Base-by-base conservation (phyloP, 306 rosid species). In the Fragaria nilgerrensis region DNA sequence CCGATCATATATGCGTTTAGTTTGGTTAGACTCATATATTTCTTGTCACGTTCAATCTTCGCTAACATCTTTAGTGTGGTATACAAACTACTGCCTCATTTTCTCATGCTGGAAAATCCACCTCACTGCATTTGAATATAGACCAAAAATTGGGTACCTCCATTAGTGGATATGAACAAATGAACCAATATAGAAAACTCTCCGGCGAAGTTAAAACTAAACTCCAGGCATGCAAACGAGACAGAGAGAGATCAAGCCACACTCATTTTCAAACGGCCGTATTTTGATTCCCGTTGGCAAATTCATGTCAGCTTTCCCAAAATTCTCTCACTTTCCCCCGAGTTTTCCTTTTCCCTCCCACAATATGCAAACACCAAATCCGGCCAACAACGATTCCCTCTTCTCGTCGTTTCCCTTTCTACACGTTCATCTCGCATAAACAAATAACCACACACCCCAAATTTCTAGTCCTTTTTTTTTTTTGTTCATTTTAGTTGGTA, bases 381-480 rank as follows among this genome's bases (percentile, higher is more conserved):
- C 36, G 88, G 88, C 89, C 89, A 82, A 81, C 74, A 63, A 73
- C 64, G 86, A 83, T 81, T 69, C 66, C 79, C 52, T 55, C 22
- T 80, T 68, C 53, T 74, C 75, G 84, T 80, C 79, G 83, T 75
- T 68, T 89, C 94, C 78, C 80, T 85, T 83, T 87, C 90, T 66
- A 34, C 68, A 76, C 45, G 67, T 62, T 70, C 59, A 19, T 1
- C 25, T 59, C 36, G 25, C 9, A 59, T 9, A n/a, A n/a, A 22
- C 32, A 56, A 55, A 56, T 2, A 20, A 55, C 8, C 61, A 55
- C 12, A 55, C 12, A 20, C 61, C 10, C 29, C 62, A 22, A 22
- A 5, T 11, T 77, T 29, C 15, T 22, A 2, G 3, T 39, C 22
- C 1, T 8, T n/a, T 15, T 25, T 43, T 25, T 43, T 25, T 6